phyloP scores from a whole-genome alignment of 495 filamentous ascomycete genomes.

The Talaromyces proteolyticus region DNA sequence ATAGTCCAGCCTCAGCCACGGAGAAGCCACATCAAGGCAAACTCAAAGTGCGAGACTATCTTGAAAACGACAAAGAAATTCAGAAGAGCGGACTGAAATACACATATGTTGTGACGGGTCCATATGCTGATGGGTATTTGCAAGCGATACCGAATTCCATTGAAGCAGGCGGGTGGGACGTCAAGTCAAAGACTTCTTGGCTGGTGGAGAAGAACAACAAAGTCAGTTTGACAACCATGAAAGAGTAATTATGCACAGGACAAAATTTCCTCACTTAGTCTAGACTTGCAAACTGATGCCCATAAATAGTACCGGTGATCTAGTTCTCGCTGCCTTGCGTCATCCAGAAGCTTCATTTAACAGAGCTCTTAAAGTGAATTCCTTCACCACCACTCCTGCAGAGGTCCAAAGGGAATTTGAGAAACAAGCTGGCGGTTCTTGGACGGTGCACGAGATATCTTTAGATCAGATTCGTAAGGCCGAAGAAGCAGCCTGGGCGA shows the following conservation, averaged over 20 bases:
- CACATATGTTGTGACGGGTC: slow-evolving; percentile 64
- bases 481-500: slow-evolving; percentile 52
- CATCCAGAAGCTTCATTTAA: slow-evolving; percentile 46
- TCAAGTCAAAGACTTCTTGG: slow-evolving; percentile 47
- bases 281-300: not conserved
- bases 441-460: slow-evolving; percentile 47
- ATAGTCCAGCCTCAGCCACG: slow-evolving; percentile 46
- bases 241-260: slow-evolving; percentile 60
- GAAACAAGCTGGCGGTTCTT: slow-evolving; percentile 51
- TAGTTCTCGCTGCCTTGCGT: slow-evolving; percentile 53
- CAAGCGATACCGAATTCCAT: slow-evolving; percentile 22
- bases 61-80: slow-evolving; percentile 30
- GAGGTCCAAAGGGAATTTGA: slow-evolving; percentile 61
- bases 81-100: slow-evolving; percentile 48
- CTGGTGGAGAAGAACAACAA: slow-evolving; percentile 46
- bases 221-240: slow-evolving; percentile 61
- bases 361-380: slow-evolving; percentile 60
- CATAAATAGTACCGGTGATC: slow-evolving; percentile 51
- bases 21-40: slow-evolving; percentile 69
- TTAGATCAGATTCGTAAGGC: slow-evolving; percentile 42
- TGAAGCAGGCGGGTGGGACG: slow-evolving; percentile 48
- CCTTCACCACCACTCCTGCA: slow-evolving; percentile 58
- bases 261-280: not conserved
- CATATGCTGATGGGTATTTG: slow-evolving; percentile 63
- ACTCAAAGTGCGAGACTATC: slow-evolving; percentile 55